Evolutionary conservation across 306 rosid species (phyloP), one percentile per base, ranked within the genome.

Genomic region (Vachellia pachyceras): DNA sequence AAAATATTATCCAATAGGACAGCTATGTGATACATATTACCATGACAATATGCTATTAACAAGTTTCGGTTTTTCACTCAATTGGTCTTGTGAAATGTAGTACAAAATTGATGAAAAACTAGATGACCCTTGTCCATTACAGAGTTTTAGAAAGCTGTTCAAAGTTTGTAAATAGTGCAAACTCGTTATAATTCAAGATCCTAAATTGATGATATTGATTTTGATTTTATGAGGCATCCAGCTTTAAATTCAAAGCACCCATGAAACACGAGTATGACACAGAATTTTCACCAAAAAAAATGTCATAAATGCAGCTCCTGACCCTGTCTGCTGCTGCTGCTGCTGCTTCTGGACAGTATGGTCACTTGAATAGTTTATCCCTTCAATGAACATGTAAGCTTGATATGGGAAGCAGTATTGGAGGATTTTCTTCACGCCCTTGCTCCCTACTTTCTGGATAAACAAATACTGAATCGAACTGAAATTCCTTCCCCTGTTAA

Each of bases 391-490:
- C 94, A 55, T 91, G 97, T 63, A 88, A 86, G 77, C 97, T 91
- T 13, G 97, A 91, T 83, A 93, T 41, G 41, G 45, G 10, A 41
- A 41, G 82, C 81, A 90, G 69, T 94, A 91, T 88, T 6, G 96
- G 94, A 11, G 94, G 96, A 88, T 93, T 93, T 80, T 91, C 97
- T n/a, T 91, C 91, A 47, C 90, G 88, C 41, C 87, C 84, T 85
- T 90, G 96, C 40, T 91, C 97, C 87, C 93, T 87, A 71, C 92
- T 91, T 80, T 91, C 97, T 22, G 97, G 94, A 87, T 94, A 93
- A 40, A 90, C 97, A 80, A 90, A 90, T 63, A 89, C 88, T 0
- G 98, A 93, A 85, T 93, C 94, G 79, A 91, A 91, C 88, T 91
- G 92, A 84, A 91, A 91, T 73, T 91, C 94, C 80, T 89, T 87